phyloP scores from a whole-genome alignment of 2,329 filamentous ascomycete species.

The Talaromyces sp. region DNA sequence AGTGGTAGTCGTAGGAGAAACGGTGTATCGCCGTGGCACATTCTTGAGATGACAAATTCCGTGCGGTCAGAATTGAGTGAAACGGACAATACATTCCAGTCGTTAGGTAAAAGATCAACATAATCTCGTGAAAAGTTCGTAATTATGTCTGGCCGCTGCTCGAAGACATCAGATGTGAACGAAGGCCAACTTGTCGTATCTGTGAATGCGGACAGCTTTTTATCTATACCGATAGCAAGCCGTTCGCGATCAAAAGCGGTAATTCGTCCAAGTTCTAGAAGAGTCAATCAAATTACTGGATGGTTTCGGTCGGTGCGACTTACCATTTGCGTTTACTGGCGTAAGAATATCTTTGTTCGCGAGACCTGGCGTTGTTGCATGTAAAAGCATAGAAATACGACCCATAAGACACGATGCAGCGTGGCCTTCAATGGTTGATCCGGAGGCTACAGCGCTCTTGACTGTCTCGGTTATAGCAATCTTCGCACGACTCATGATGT shows the following conservation, averaged over 20 bases:
- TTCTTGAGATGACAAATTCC: slow-evolving; percentile 84
- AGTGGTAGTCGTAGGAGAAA: slow-evolving; percentile 85
- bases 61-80: slow-evolving; percentile 74
- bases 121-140: slow-evolving; percentile 70
- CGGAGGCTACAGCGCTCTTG: slow-evolving; percentile 25
- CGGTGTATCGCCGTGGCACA: slow-evolving; percentile 67
- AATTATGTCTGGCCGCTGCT: slow-evolving; percentile 39
- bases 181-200: slow-evolving; percentile 47
- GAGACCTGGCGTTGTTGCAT: slow-evolving; percentile 31
- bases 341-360: slow-evolving; percentile 22
- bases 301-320: slow-evolving; percentile 2
- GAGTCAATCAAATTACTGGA: slow-evolving; percentile 11
- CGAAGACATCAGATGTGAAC: slow-evolving; percentile 13
- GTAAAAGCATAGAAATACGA: slow-evolving; percentile 36
- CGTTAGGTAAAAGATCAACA: slow-evolving; percentile 73
- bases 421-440: slow-evolving; percentile 36
- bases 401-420: slow-evolving; percentile 33
- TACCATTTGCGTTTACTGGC: slow-evolving; percentile 35
- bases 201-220: slow-evolving; percentile 36
- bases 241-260: slow-evolving; percentile 36
- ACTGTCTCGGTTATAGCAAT: slow-evolving; percentile 28
- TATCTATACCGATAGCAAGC: slow-evolving; percentile 39
- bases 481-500: slow-evolving; percentile 31
- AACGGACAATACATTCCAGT: slow-evolving; percentile 82
- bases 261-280: slow-evolving; percentile 34